phyloP scores from a whole-genome alignment of 768 basidiomycete species.

The Tylopilus plumbeoviolaceoides region DNA sequence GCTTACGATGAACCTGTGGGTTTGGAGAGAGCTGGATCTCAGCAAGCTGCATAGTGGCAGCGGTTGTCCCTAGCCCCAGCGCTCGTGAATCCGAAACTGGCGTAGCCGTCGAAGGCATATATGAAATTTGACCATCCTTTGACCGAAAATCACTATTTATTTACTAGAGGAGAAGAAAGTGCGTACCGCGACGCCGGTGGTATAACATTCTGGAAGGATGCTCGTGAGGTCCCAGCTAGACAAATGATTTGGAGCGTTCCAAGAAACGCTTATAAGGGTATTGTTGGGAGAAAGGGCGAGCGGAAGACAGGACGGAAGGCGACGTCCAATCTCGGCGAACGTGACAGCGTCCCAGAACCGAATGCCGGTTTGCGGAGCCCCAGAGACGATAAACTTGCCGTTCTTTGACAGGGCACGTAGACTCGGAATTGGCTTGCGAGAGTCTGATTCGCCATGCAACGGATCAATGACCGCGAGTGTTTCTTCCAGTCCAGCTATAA shows the following conservation, averaged over 20 bases:
- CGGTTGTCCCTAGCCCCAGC: neutral
- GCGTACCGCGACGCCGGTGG: neutral
- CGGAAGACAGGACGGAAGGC: neutral
- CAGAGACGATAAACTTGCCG: slow-evolving; percentile 5
- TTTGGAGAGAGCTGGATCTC: neutral
- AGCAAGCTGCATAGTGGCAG: neutral
- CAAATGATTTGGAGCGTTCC: neutral
- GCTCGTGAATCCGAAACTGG: neutral
- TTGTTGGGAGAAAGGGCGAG: slow-evolving; percentile 3
- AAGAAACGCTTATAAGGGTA: neutral
- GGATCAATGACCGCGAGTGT: slow-evolving; percentile 1
- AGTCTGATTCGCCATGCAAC: neutral
- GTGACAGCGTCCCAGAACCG: slow-evolving; percentile 6
- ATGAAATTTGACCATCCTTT: neutral
- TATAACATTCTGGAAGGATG: slow-evolving; percentile 1
- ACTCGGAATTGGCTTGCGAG: neutral
- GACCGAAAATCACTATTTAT: neutral
- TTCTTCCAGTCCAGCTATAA: neutral
- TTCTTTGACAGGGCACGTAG: slow-evolving; percentile 1
- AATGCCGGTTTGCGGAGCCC: neutral
- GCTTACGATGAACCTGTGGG: slow-evolving; percentile 1
- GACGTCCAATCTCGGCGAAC: slow-evolving; percentile 3
- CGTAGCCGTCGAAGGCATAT: neutral
- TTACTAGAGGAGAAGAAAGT: neutral
- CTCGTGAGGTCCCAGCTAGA: neutral